A percentile compares a stretch with the other conserved stretches of the same genome.
Evolutionary conservation across 225 moss, liverwort and hornwort genomes (phyloP).

Genomic region (Sphagnum contortum): DNA sequence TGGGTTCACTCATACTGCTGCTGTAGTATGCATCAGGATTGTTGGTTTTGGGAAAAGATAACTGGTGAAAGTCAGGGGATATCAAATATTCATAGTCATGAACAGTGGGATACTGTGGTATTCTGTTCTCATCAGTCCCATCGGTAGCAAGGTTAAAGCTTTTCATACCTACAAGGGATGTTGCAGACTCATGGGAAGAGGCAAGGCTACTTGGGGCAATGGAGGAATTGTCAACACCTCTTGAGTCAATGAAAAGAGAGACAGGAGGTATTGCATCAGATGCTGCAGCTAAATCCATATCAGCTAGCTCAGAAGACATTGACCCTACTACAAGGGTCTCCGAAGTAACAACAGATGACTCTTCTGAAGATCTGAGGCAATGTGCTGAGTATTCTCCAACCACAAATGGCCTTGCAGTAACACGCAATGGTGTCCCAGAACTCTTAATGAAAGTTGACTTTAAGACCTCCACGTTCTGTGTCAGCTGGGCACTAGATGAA

Average conservation of each 20-base stretch:
- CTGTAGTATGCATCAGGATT: too few species aligned
- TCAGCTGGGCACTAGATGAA: too few species aligned
- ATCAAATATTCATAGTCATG: too few species aligned
- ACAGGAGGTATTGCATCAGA: background rate
- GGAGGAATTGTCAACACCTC: background rate
- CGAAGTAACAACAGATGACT: background rate
- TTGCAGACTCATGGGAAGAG: constrained; percentile 1
- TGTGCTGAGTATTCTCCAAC: constrained; percentile 3
- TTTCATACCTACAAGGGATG: constrained; percentile 5
- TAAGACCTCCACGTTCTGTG: constrained; percentile 12
- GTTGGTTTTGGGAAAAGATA: too few species aligned
- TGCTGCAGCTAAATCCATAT: constrained; percentile 14
- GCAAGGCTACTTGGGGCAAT: constrained; percentile 4
- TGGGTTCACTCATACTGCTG: too few species aligned
- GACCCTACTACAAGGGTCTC: too few species aligned
- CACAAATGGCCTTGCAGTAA: constrained; percentile 6
- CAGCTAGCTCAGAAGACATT: constrained; percentile 6
- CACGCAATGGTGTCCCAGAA: constrained; percentile 4
- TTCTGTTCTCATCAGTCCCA: too few species aligned
- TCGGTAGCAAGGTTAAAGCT: background rate
- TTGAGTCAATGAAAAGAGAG: too few species aligned
- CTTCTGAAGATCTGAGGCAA: constrained; percentile 13
- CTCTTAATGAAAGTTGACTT: constrained; percentile 2
- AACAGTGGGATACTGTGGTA: too few species aligned
- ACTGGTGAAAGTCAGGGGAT: too few species aligned